Evolutionary conservation across 768 basidiomycete species (phyloP), one percentile per base, ranked within the genome.

Genomic region (Vishniacozyma victoriae): DNA sequence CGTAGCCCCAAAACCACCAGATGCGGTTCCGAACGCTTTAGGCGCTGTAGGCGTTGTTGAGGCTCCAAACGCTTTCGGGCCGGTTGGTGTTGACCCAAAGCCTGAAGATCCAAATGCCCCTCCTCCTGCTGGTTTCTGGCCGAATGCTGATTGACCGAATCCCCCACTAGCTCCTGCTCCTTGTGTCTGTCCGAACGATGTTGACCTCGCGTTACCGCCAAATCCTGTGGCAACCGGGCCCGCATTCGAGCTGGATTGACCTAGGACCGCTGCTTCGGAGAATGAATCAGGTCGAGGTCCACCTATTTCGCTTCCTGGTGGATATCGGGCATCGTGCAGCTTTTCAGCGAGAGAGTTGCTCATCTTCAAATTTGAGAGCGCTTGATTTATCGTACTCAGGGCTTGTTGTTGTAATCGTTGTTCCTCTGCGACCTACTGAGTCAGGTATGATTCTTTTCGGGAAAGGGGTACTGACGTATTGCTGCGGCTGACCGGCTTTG

Each of bases 391-490:
- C 1, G 47, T 57, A 4, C 48, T 38, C 23, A 41, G 41, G 12
- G 64, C 61, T 33, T 59, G 46, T 22, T 35, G 41, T 20, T 48
- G 40, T 2, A 67, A 46, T 2, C 35, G 36, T 6, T 49, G 18
- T 35, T 67, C 61, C 47, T 62, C 59, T 29, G 51, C 52, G 2
- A 61, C 42, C 64, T 67, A 26, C 14, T 5, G 29, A 33, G n/a
- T 33, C 29, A 33, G 29, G 9, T n/a, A 33, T 33, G 29, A 29
- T 29, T n/a, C 14, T 5, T 5, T 13, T 44, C 43, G 22, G 7
- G 27, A 7, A 29, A 48, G 37, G 6, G 4, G 18, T 14, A 25
- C 37, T 2, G 56, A 87, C 88, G 69, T 90, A 90, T 75, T 82
- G 80, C 31, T 78, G 76, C 5, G 74, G 55, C 41, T 77, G 81